Percentiles rank a stretch among this genome's conserved stretches.
Conservation (phyloP, 257 asterid species). For the Marsdenia floribunda region DNA sequence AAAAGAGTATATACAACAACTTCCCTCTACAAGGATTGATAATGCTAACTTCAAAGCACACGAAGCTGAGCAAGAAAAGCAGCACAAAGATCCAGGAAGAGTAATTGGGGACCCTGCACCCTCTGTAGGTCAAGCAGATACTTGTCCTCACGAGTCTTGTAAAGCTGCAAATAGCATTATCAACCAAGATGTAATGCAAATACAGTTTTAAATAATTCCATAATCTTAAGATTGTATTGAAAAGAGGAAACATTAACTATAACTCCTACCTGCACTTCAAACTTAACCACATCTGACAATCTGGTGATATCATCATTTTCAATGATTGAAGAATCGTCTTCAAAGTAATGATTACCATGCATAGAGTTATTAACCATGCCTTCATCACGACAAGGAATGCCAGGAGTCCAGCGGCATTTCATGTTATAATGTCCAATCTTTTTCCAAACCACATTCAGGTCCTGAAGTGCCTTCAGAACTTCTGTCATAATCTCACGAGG, state of each 20-base stretch:
- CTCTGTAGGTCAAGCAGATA: constrained; percentile 86
- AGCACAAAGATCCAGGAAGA: constrained; percentile 82
- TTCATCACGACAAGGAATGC: constrained; percentile 35
- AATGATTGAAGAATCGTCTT: constrained; percentile 52
- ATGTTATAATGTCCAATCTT: constrained; percentile 84
- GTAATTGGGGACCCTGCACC: constrained; percentile 80
- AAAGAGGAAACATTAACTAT: not conserved
- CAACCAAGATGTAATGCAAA: not conserved
- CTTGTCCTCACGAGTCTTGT: constrained; percentile 84
- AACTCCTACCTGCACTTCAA: constrained; percentile 77
- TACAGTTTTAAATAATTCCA: not conserved
- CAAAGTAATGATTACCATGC: constrained; percentile 41
- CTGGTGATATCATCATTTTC: constrained; percentile 41
- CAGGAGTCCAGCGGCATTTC: constrained; percentile 81
- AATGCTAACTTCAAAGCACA: constrained; percentile 41
- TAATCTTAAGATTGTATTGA: not conserved
- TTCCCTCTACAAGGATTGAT: constrained; percentile 19
- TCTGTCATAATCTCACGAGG: constrained; percentile 95
- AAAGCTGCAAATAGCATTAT: constrained; percentile 49
- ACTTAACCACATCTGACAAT: constrained; percentile 61
- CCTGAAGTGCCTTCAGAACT: constrained; percentile 84
- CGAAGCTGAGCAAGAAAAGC: constrained; percentile 89
- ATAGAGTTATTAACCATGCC: constrained; percentile 39
- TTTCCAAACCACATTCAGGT: constrained; percentile 76
- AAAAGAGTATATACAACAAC: constrained; percentile 36